A percentile compares a stretch with the other conserved stretches of the same genome.
phyloP scores from a whole-genome alignment of 306 rosid species.

The Rosa multiflora region DNA sequence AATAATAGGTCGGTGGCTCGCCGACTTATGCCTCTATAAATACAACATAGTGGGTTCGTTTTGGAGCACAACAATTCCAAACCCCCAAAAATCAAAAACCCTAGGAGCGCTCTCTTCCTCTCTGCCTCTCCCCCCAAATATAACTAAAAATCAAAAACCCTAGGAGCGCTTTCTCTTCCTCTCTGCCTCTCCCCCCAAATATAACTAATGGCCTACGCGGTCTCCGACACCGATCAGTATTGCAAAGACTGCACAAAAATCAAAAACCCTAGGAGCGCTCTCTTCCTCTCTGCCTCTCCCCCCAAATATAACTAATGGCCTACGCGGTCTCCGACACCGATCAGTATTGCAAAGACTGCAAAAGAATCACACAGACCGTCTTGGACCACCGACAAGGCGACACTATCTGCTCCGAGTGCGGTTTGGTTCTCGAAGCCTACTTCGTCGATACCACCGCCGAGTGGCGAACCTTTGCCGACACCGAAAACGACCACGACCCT shows the following conservation, averaged over 20 bases:
- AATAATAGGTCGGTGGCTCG: background rate
- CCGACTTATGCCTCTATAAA: background rate
- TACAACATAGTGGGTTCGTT: background rate
- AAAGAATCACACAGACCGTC: background rate
- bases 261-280: background rate
- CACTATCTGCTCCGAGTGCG: conserved; percentile 28
- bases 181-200: too few species aligned
- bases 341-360: conserved; percentile 9
- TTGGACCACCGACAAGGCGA: conserved; percentile 11
- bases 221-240: background rate
- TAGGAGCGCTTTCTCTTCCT: background rate
- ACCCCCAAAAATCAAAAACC: too few species aligned
- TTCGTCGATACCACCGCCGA: conserved; percentile 6
- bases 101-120: too few species aligned
- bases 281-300: background rate
- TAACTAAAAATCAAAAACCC: too few species aligned
- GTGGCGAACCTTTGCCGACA: conserved; percentile 22
- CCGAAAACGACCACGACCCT: background rate
- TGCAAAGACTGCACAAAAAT: conserved; percentile 13
- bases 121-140: too few species aligned
- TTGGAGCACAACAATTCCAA: too few species aligned
- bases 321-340: background rate
- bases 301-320: background rate
- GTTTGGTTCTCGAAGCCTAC: conserved; percentile 13
- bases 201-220: background rate